Evolutionary conservation across 2,329 filamentous ascomycete genomes (phyloP), one percentile per base, ranked within the genome.

Genomic region (Allantophomopsis lycopodina): DNA sequence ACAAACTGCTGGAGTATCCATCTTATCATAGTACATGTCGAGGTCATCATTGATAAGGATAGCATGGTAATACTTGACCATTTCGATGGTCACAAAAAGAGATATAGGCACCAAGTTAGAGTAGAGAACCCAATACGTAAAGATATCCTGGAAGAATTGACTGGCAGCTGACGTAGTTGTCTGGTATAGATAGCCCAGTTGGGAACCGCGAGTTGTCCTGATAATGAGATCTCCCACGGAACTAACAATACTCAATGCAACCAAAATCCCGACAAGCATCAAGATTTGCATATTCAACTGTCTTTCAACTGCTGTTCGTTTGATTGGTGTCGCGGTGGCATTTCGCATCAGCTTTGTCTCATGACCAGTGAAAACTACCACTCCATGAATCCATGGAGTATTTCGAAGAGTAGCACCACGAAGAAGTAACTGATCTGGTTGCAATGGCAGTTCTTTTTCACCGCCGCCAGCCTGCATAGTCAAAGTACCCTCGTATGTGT

Each of bases 311-410:
- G 88, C 89, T 30, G 91, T 98, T 41, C 89, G 83, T 66, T 98
- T 98, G 64, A 98, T 98, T 5, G 91, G 93, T 1, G 91, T 83
- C 4, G 89, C 89, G 3, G 89, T 98, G 14, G 91, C 93, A 57
- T 98, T 98, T 50, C 91, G 80, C 91, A 98, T 96, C 46, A 98
- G 72, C 62, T 98, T 98, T 6, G 91, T 96, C 64, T 98, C 91
- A 60, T 98, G 91, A 38, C 91, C 91, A 2, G 86, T 94, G 54
- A 96, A 98, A 13, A 98, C 89, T 40, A 98, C 91, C 14, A 94
- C 74, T 32, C 89, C 91, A 57, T 98, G 86, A 37, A 96, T 78
- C 89, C 91, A 98, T 21, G 88, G 89, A 1, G 91, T 98, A 55
- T 98, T 98, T 51, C 91, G 76, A 41, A 98, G 67, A 2, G 88